Evolutionary conservation across 306 rosid genomes (phyloP), one percentile per base, ranked within the genome.

Genomic region (Ceratonia siliqua): DNA sequence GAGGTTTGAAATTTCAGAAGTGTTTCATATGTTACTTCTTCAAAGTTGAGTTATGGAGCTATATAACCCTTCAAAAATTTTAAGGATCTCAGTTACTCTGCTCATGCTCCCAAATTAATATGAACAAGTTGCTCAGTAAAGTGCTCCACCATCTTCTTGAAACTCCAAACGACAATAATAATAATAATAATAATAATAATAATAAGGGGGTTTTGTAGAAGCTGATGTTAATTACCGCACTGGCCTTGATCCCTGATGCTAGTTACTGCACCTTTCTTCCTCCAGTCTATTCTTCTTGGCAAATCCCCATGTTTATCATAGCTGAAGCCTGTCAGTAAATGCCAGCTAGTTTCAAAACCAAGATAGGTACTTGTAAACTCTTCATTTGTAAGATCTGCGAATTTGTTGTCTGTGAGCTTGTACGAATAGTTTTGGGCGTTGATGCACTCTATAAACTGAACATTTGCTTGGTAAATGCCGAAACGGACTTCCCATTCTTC

Each of bases 231-330:
- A n/a, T 58, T 93, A 93, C 97, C 97, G 45, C 98, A 89, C 45
- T 50, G 35, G 79, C 96, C 90, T 83, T 91, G 97, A 77, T 93
- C 71, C 78, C 87, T 93, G 73, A 93, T 10, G 5, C 71, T 85
- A 49, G 93, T 87, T 62, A 87, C 84, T 4, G 88, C 87, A 11
- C 91, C 90, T 30, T 75, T 76, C 63, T 78, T 71, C 85, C 97
- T 89, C 97, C 98, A 90, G 72, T 90, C 93, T 49, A 90, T 73
- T 48, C 55, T 49, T 58, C 63, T 36, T 20, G 89, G 92, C 55
- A 78, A 77, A 43, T 42, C 38, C 35, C 22, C 53, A 32, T 58
- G 56, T 14, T 61, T 43, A 13, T 61, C 81, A 67, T 82, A 77
- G 68, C 45, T 78, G 83, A 82, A 83, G 54, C 53, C 17, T 22